phyloP scores from a whole-genome alignment of 2,329 filamentous ascomycete genomes.

The Exophiala bonariae region DNA sequence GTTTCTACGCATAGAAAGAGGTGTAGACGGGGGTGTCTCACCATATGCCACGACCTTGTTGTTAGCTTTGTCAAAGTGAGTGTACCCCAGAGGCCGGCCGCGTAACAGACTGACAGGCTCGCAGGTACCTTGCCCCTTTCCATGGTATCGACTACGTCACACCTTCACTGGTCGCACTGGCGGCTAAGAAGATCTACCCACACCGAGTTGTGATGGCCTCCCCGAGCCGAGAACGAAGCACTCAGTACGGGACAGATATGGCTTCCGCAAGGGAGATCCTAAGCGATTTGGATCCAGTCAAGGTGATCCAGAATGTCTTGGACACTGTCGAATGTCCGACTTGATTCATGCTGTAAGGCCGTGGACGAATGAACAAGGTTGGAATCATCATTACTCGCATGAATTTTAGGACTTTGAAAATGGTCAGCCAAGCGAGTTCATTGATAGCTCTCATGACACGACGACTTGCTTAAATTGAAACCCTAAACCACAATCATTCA shows the following conservation, averaged over 20 bases:
- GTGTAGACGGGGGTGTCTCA: slow-evolving; percentile 75
- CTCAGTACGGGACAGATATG: slow-evolving; percentile 87
- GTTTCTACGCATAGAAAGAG: slow-evolving; percentile 84
- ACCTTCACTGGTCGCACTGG: slow-evolving; percentile 78
- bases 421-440: too few species aligned
- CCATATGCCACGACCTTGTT: slow-evolving; percentile 79
- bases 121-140: slow-evolving; percentile 69
- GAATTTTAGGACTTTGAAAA: too few species aligned
- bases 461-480: too few species aligned
- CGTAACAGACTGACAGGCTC: slow-evolving; percentile 23
- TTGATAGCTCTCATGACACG: too few species aligned
- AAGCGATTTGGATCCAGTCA: slow-evolving; percentile 56
- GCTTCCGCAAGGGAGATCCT: slow-evolving; percentile 56
- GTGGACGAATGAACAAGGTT: too few species aligned
- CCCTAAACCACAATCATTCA: too few species aligned
- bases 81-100: not conserved
- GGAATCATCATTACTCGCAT: too few species aligned
- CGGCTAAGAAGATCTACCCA: slow-evolving; percentile 81
- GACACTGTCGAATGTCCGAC: slow-evolving; percentile 19
- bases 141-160: slow-evolving; percentile 80
- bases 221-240: slow-evolving; percentile 74
- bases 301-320: slow-evolving; percentile 67
- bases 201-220: slow-evolving; percentile 75
- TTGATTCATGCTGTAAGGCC: too few species aligned
- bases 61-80: slow-evolving; percentile 62